phyloP scores from a whole-genome alignment of 345 rosid genomes.

The Dovyalis caffra region DNA sequence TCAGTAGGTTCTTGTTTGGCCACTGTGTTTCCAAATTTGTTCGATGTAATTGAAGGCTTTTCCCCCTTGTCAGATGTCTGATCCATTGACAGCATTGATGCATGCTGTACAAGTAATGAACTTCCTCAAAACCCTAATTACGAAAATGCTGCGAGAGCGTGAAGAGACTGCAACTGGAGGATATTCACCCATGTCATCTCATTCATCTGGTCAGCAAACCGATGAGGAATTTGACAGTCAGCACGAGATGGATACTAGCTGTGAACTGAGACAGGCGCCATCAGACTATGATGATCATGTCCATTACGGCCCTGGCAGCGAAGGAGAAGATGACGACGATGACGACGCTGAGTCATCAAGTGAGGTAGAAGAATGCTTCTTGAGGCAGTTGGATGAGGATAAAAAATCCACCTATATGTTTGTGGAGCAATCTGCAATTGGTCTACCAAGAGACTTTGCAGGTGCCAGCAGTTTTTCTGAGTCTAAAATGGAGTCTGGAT shows the following conservation, averaged over 20 bases:
- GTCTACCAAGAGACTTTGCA: slow-evolving; percentile 13
- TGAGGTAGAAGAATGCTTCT: slow-evolving; percentile 69
- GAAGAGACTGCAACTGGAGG: slow-evolving; percentile 63
- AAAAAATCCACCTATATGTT: slow-evolving; percentile 16
- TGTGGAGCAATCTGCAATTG: slow-evolving; percentile 13
- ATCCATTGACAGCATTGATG: slow-evolving; percentile 92
- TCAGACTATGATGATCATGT: slow-evolving; percentile 52
- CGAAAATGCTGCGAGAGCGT: slow-evolving; percentile 56
- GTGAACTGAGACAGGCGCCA: slow-evolving; percentile 54
- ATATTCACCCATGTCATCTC: slow-evolving; percentile 66
- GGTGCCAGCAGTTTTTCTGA: slow-evolving; percentile 36
- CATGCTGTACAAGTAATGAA: slow-evolving; percentile 99
- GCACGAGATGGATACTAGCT: slow-evolving; percentile 76
- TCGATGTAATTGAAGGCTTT: background rate
- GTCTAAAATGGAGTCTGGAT: slow-evolving; percentile 34
- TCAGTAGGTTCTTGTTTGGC: slow-evolving; percentile 1
- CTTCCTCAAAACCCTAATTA: slow-evolving; percentile 82
- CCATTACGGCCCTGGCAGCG: slow-evolving; percentile 33
- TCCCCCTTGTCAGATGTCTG: slow-evolving; percentile 61
- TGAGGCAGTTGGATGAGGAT: slow-evolving; percentile 44
- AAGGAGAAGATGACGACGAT: slow-evolving; percentile 39
- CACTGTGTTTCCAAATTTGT: background rate
- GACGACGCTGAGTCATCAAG: slow-evolving; percentile 46
- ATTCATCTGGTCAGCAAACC: slow-evolving; percentile 50
- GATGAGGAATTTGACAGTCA: slow-evolving; percentile 67